Evolutionary conservation across 2,329 filamentous ascomycete genomes (phyloP).

Genomic region (Pestalotiopsis sp.): DNA sequence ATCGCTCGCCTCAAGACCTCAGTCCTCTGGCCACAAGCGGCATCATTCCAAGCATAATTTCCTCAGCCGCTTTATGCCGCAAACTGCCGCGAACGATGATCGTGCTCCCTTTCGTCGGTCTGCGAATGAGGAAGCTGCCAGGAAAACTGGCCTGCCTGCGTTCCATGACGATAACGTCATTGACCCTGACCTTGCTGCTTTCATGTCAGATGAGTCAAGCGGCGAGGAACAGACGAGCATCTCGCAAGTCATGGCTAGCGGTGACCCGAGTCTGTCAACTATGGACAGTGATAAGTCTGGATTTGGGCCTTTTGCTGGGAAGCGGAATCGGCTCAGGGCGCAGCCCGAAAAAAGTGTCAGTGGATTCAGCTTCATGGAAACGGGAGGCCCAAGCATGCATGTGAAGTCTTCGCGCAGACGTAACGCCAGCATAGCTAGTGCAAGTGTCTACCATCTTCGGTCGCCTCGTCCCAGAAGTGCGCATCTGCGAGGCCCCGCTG

Average conservation of each 20-base stretch:
- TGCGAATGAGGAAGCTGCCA: conserved; percentile 63
- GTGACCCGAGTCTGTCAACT: conserved; percentile 62
- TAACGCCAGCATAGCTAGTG: conserved; percentile 83
- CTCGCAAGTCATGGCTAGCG: conserved; percentile 71
- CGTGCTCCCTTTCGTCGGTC: conserved; percentile 84
- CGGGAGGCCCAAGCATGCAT: conserved; percentile 60
- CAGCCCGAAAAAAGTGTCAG: conserved; percentile 74
- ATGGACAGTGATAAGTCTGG: conserved; percentile 74
- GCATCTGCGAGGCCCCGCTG: conserved; percentile 50
- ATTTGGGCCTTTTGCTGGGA: conserved; percentile 71
- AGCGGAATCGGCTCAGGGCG: conserved; percentile 69
- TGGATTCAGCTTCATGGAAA: conserved; percentile 68
- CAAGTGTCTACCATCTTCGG: conserved; percentile 70
- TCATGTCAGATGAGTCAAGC: conserved; percentile 94
- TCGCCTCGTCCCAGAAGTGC: conserved; percentile 68
- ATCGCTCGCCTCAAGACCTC: conserved; percentile 70
- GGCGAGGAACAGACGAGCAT: conserved; percentile 90
- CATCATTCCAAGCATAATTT: conserved; percentile 87
- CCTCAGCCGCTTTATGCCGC: conserved; percentile 71
- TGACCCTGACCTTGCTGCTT: conserved; percentile 91
- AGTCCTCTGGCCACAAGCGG: conserved; percentile 78
- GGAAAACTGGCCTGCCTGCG: conserved; percentile 73
- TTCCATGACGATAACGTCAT: conserved; percentile 99
- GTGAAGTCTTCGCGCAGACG: conserved; percentile 67
- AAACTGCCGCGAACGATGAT: conserved; percentile 59